phyloP scores from a whole-genome alignment of 2,329 filamentous ascomycete species.

The Diaporthe ampelina region DNA sequence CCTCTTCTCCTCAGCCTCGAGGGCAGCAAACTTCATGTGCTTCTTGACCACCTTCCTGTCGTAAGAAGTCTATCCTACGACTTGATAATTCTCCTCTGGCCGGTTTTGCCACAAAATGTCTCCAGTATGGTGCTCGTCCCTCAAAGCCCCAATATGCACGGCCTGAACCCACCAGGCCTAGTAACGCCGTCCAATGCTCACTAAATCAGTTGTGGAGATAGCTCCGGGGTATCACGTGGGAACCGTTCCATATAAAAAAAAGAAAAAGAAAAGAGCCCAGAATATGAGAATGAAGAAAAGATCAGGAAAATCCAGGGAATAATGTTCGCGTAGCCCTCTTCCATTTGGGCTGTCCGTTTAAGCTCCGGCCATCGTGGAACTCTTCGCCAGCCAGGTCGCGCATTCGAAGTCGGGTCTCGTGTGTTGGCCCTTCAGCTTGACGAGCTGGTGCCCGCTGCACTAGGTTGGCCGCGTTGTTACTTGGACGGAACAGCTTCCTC shows the following conservation, averaged over 20 bases:
- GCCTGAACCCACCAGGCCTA: slow-evolving; percentile 1
- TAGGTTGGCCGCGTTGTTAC: slow-evolving; percentile 43
- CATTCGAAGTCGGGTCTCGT: slow-evolving; percentile 47
- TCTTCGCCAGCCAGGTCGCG: slow-evolving; percentile 47
- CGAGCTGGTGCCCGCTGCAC: slow-evolving; percentile 38
- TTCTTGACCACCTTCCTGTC: no score
- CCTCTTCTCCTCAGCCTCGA: no score
- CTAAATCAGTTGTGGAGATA: slow-evolving; percentile 31
- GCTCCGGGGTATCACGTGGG: slow-evolving; percentile 39
- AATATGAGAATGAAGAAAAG: neutral
- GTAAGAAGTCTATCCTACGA: no score
- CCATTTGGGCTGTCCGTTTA: slow-evolving; percentile 40
- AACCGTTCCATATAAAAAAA: neutral
- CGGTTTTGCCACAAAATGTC: neutral
- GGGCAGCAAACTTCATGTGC: no score
- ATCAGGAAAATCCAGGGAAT: slow-evolving; percentile 38
- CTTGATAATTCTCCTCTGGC: no score
- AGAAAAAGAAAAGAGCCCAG: slow-evolving; percentile 11
- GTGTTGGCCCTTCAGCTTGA: slow-evolving; percentile 29
- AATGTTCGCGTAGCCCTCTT: slow-evolving; percentile 24
- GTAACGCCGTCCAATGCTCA: slow-evolving; percentile 38
- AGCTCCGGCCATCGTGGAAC: slow-evolving; percentile 42
- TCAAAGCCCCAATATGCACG: neutral
- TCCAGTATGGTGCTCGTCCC: neutral
- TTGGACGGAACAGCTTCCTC: slow-evolving; percentile 43